Evolutionary conservation across 257 asterid species (phyloP).

Genomic region (Solanum peruvianum): DNA sequence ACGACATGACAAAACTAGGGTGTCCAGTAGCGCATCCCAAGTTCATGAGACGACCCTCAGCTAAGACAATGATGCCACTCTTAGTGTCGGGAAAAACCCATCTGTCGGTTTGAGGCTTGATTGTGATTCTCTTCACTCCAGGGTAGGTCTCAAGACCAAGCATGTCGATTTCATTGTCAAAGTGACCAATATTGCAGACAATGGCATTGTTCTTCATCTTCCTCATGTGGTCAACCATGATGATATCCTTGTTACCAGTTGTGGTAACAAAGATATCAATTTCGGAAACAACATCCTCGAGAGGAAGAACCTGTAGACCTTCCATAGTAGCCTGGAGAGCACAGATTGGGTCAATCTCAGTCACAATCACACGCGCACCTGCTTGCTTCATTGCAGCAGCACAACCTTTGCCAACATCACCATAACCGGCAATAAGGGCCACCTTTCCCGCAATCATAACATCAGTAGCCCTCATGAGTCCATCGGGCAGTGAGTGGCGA

Average conservation of each 20-base stretch:
- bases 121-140: conserved; percentile 39
- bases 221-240: conserved; percentile 44
- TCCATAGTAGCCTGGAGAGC: conserved; percentile 62
- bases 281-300: conserved; percentile 35
- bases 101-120: conserved; percentile 52
- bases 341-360: conserved; percentile 56
- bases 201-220: conserved; percentile 59
- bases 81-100: conserved; percentile 46
- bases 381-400: conserved; percentile 56
- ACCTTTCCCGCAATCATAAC: conserved; percentile 60
- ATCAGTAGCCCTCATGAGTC: conserved; percentile 55
- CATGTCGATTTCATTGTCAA: conserved; percentile 57
- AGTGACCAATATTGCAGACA: conserved; percentile 61
- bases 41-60: conserved; percentile 63
- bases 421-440: conserved; percentile 41
- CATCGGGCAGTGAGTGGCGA: conserved; percentile 58
- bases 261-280: conserved; percentile 55
- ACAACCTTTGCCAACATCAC: conserved; percentile 59
- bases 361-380: conserved; percentile 50
- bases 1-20: conserved; percentile 57
- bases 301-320: conserved; percentile 46
- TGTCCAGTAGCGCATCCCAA: conserved; percentile 63
- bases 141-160: conserved; percentile 46
- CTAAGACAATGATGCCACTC: conserved; percentile 30
- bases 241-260: conserved; percentile 60